A percentile compares a stretch with the other conserved stretches of the same genome.
phyloP scores from a whole-genome alignment of 1,284 basidiomycete species.

The Rhodotorula sp. region DNA sequence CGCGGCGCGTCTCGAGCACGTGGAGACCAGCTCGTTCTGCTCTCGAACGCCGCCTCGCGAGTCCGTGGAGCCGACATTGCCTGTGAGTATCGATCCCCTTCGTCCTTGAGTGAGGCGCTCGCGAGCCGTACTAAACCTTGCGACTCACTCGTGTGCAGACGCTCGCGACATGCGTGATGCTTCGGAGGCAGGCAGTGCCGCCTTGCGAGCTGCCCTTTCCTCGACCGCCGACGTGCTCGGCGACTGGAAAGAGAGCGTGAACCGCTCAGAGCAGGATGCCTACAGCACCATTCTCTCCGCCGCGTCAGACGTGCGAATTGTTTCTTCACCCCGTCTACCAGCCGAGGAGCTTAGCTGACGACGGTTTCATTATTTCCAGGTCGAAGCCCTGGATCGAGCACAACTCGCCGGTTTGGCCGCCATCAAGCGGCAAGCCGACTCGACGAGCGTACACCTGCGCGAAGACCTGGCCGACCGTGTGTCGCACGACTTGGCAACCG shows the following conservation, averaged over 20 bases:
- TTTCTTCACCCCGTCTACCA: not conserved
- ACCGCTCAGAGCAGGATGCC: not conserved
- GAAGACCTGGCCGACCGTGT: slow-evolving; percentile 47
- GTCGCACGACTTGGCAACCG: slow-evolving; percentile 52
- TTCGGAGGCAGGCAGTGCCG: not conserved
- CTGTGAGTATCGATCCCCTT: not conserved
- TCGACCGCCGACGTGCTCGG: not conserved
- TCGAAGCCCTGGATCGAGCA: slow-evolving; percentile 31
- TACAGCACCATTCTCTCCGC: not conserved
- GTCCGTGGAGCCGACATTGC: not conserved
- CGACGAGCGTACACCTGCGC: slow-evolving; percentile 44
- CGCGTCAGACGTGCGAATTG: not conserved
- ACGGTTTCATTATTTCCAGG: not conserved
- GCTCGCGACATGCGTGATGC: not conserved
- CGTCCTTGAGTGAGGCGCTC: no score
- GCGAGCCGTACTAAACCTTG: not conserved
- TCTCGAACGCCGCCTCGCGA: not conserved
- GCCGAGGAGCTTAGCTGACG: not conserved
- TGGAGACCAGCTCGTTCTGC: not conserved
- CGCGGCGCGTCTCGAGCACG: not conserved
- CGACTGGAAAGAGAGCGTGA: not conserved
- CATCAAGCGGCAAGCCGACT: slow-evolving; percentile 40
- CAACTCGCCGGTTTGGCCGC: slow-evolving; percentile 4
- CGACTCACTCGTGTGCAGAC: not conserved
- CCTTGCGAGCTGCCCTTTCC: not conserved